Evolutionary conservation across 2,329 filamentous ascomycete species (phyloP).

Genomic region (Ceratocystis papillata): DNA sequence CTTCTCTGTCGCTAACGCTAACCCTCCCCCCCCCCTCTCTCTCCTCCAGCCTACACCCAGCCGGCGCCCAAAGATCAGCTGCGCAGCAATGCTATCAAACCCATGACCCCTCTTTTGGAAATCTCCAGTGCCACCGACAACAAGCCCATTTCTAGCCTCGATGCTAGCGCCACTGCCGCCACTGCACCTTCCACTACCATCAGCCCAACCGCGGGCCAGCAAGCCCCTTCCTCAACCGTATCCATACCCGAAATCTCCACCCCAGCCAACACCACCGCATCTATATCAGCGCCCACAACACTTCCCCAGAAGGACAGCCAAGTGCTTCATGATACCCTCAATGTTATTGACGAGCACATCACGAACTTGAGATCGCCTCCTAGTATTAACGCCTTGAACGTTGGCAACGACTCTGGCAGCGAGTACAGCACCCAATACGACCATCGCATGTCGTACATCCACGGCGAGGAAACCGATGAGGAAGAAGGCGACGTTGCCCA

Average conservation of each 20-base stretch:
- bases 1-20: neutral
- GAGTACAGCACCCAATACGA: constrained; percentile 75
- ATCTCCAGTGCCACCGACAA: constrained; percentile 26
- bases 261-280: constrained; percentile 29
- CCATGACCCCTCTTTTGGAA: constrained; percentile 30
- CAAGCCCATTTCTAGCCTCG: neutral
- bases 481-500: constrained; percentile 74
- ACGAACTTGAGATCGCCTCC: constrained; percentile 61
- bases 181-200: constrained; percentile 25
- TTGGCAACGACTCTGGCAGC: constrained; percentile 67
- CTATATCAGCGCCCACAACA: constrained; percentile 25
- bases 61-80: constrained; percentile 40
- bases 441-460: constrained; percentile 77
- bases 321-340: constrained; percentile 87
- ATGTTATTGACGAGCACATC: constrained; percentile 94
- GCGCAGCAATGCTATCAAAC: constrained; percentile 27
- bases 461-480: constrained; percentile 89
- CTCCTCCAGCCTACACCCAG: constrained; percentile 49
- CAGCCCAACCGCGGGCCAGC: constrained; percentile 24
- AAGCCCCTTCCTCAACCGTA: constrained; percentile 23
- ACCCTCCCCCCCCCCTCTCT: neutral
- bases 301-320: constrained; percentile 45
- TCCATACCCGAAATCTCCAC: constrained; percentile 28
- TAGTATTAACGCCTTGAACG: constrained; percentile 37
- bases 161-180: neutral